Percentiles rank a stretch among this genome's conserved stretches.
Evolutionary conservation across 106 monocot species (phyloP).

Genomic region (Vanilla planifolia): DNA sequence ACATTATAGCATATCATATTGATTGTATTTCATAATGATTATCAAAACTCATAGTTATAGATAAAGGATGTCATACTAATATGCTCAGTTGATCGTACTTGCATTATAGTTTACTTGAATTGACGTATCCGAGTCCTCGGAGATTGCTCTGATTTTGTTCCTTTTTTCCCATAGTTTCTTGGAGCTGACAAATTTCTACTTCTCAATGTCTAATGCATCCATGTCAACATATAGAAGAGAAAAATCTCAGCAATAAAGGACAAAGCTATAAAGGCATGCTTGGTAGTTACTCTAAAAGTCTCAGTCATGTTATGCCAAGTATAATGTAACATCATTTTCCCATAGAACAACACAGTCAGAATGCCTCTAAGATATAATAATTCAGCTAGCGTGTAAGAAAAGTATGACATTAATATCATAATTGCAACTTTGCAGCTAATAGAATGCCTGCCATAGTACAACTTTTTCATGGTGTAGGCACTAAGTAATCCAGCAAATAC

Average conservation of each 20-base stretch:
- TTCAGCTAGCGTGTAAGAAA: slow-evolving; percentile 74
- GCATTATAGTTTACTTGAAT: too few species aligned
- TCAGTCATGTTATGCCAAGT: slow-evolving; percentile 99
- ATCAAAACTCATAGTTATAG: too few species aligned
- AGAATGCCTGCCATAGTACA: slow-evolving; percentile 92
- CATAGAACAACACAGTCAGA: slow-evolving; percentile 97
- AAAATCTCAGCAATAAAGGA: slow-evolving; percentile 96
- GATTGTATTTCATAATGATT: too few species aligned
- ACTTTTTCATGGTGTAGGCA: slow-evolving; percentile 83
- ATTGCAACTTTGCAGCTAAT: slow-evolving; percentile 80
- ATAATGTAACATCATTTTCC: slow-evolving; percentile 98
- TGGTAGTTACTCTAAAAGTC: slow-evolving; percentile 17
- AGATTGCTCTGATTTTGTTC: too few species aligned
- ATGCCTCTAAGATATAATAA: slow-evolving; percentile 87
- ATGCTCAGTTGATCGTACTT: too few species aligned
- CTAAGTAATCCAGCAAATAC: slow-evolving; percentile 77
- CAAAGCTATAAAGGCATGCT: slow-evolving; percentile 93
- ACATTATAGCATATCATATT: too few species aligned
- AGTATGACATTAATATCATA: slow-evolving; percentile 81
- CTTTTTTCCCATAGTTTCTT: too few species aligned
- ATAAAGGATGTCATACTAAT: too few species aligned
- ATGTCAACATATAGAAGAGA: slow-evolving; percentile 98
- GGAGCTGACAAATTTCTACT: slow-evolving; percentile 78
- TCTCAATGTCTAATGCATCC: slow-evolving; percentile 99
- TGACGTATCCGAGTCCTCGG: too few species aligned